A percentile compares a stretch with the other conserved stretches of the same genome.
phyloP scores from a whole-genome alignment of 2,329 filamentous ascomycete species.

The Periconia sp. region DNA sequence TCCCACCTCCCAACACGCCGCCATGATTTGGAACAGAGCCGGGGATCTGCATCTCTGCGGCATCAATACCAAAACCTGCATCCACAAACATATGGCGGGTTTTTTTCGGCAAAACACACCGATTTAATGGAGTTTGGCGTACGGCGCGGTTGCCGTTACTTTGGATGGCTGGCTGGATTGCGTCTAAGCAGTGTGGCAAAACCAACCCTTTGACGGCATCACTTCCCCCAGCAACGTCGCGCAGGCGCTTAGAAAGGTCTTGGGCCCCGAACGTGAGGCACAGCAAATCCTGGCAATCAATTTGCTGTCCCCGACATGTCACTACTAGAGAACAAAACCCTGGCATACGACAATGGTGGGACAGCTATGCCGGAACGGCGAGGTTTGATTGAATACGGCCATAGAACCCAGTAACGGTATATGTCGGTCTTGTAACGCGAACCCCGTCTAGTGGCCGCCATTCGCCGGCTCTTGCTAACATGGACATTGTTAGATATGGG shows the following conservation, averaged over 20 bases:
- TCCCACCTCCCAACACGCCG: neutral
- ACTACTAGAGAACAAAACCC: neutral
- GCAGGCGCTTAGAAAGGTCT: neutral
- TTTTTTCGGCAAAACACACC: neutral
- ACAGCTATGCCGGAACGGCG: neutral
- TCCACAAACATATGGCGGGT: neutral
- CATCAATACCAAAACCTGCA: neutral
- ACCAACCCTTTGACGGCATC: neutral
- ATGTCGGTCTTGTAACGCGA: neutral
- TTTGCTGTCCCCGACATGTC: neutral
- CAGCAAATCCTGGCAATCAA: neutral
- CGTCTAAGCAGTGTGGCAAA: neutral
- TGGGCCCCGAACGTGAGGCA: neutral
- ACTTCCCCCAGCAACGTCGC: neutral
- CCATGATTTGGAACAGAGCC: neutral
- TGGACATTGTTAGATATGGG: neutral
- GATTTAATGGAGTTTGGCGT: neutral
- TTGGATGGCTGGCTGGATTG: neutral
- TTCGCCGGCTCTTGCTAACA: neutral
- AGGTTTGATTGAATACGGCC: neutral
- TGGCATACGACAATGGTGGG: neutral
- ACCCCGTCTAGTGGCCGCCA: neutral
- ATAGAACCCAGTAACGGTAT: neutral
- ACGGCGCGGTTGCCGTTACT: neutral
- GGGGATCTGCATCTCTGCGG: neutral